These are phyloP conservation scores for Cokeromyces recurvatus DNA, from an alignment of 371 early-diverging fungal species.

Conservation along the genomic window DNA sequence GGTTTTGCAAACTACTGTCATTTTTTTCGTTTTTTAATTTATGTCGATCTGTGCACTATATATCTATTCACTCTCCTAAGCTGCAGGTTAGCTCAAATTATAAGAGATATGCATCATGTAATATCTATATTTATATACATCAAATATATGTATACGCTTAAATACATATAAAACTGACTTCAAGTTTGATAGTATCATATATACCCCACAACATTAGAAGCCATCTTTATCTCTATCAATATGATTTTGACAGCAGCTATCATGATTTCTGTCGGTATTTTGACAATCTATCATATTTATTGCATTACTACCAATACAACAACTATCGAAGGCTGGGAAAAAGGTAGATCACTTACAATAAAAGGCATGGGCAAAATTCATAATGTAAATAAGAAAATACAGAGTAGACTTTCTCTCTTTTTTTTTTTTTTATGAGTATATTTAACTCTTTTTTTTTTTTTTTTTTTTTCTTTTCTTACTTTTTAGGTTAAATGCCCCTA, in stretches of 20 bases:
- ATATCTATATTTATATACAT: conserved; percentile 4
- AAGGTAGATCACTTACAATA: conserved; percentile 77
- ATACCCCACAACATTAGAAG: conserved; percentile 55
- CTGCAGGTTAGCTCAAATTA: conserved; percentile 31
- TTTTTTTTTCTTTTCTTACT: not conserved
- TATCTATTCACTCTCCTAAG: conserved; percentile 37
- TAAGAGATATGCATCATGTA: conserved; percentile 26
- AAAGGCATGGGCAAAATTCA: conserved; percentile 59
- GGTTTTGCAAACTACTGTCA: conserved; percentile 86
- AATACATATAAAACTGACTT: not conserved
- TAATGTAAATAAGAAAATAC: conserved; percentile 20
- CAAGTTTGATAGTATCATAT: conserved; percentile 18
- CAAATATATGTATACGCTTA: not conserved
- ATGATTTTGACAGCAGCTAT: conserved; percentile 62
- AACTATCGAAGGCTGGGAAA: conserved; percentile 90
- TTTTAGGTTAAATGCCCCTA: conserved; percentile 80
- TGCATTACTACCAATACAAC: conserved; percentile 87
- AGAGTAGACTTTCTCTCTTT: not conserved
- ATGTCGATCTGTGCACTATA: conserved; percentile 58
- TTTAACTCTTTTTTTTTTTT: too few species aligned
- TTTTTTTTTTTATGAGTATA: too few species aligned
- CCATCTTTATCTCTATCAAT: conserved; percentile 63
- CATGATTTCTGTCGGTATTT: conserved; percentile 73
- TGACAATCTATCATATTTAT: conserved; percentile 81
- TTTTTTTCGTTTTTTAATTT: conserved; percentile 84